phyloP scores from a whole-genome alignment of 345 rosid genomes.

The Pistacia vera region DNA sequence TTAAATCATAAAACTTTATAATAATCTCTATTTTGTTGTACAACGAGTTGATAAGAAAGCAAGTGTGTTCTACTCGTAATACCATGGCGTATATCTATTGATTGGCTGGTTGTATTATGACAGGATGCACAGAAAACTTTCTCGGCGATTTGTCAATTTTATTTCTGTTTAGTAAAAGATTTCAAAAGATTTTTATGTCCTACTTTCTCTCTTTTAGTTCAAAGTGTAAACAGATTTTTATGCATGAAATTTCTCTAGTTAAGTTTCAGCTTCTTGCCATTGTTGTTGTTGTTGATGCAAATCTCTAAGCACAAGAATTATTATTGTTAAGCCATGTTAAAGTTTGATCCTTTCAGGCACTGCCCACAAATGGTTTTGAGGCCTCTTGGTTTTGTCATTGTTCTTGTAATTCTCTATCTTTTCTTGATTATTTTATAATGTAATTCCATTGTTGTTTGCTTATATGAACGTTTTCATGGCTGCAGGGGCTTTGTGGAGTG shows the following conservation, averaged over 20 bases:
- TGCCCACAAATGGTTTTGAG: slow-evolving; percentile 18
- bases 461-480: background rate
- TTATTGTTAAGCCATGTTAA: slow-evolving; percentile 15
- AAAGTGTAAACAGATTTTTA: background rate
- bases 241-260: background rate
- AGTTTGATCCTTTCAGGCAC: slow-evolving; percentile 18
- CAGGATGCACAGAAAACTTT: too few species aligned
- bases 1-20: background rate
- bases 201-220: background rate
- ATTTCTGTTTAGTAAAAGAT: slow-evolving; percentile 2
- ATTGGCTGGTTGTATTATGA: too few species aligned
- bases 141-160: background rate
- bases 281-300: too few species aligned
- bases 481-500: slow-evolving; percentile 28
- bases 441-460: background rate
- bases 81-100: too few species aligned
- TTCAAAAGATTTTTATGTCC: slow-evolving; percentile 3
- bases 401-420: slow-evolving; percentile 20
- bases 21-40: background rate
- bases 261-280: background rate
- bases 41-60: too few species aligned
- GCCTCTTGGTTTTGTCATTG: slow-evolving; percentile 25
- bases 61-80: too few species aligned
- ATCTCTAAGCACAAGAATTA: background rate
- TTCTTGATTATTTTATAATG: background rate